Evolutionary conservation across 306 rosid species (phyloP), one percentile per base, ranked within the genome.

Genomic region (Gleditsia sinensis): DNA sequence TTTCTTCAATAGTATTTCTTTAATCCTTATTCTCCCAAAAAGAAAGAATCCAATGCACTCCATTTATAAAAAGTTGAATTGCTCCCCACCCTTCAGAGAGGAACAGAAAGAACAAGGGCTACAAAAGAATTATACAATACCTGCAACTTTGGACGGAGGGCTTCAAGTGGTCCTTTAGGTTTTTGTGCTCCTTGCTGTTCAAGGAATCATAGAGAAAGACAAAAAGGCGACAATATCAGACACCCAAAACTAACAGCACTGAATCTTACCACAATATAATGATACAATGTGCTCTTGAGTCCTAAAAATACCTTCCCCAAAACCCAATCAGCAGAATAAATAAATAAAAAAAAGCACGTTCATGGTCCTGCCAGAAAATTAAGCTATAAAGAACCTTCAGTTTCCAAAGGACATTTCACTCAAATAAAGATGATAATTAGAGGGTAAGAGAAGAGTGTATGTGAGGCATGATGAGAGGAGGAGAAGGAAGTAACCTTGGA

Each of bases 291-390:
- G 30, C 27, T 24, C 20, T 9, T 25, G 61, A 32, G 37, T 50
- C 56, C 32, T 69, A 16, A 43, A 48, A 62, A 54, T 80, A 89
- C 94, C 91, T 89, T 89, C 61, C 94, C 91, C 78, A 89, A 46
- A 49, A 91, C 99, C 99, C 99, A 94, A 80, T 94, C 99, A 30
- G 99, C 99, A 71, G 99, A 94, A 82, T 94, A n/a, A n/a, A n/a
- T n/a, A n/a, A 94, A 82, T 94, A 95, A 78, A 94, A 94, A 81
- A 59, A 94, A 49, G 99, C 99, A 20, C 97, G 97, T 80, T 94
- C 99, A 65, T 94, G 99, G 79, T 94, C 99, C 99, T 94, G 83
- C 48, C 57, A 84, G 64, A 84, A 82, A 40, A 27, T 60, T 20
- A 17, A 32, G 66, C 33, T 73, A 65, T 21, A 28, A 69, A 70